Conservation (phyloP, 495 filamentous ascomycete genomes). For the Thermothielavioides terrestris region DNA sequence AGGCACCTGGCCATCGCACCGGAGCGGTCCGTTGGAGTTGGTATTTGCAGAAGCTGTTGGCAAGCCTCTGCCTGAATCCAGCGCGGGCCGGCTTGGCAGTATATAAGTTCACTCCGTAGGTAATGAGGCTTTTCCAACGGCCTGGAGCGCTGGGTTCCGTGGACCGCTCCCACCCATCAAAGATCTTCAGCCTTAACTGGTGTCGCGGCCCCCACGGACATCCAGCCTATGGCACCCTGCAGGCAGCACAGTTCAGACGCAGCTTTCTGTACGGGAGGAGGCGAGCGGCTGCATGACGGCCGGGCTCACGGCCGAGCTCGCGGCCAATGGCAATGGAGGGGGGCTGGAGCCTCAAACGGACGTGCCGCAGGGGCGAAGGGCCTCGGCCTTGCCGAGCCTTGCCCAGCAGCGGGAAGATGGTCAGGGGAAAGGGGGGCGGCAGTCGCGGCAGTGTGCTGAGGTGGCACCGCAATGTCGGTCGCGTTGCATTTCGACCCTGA, state of each 20-base stretch:
- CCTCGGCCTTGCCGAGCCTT: too few species aligned
- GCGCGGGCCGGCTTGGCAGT: not conserved
- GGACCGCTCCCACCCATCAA: not conserved
- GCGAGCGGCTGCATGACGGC: not conserved
- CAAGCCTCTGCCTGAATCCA: not conserved
- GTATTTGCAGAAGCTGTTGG: not conserved
- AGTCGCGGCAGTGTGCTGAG: too few species aligned
- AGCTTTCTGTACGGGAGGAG: not conserved
- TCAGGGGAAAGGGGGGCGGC: too few species aligned
- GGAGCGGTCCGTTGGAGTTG: not conserved
- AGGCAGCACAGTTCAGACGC: not conserved
- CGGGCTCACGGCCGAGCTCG: constrained; percentile 17
- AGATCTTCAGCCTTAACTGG: not conserved
- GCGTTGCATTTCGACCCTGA: too few species aligned
- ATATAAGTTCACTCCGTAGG: not conserved
- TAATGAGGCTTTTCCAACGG: not conserved
- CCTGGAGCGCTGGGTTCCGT: not conserved
- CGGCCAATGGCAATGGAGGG: constrained; percentile 28
- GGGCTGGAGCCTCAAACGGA: constrained; percentile 12
- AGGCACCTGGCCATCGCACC: too few species aligned
- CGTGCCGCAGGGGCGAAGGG: not conserved
- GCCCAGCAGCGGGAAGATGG: too few species aligned
- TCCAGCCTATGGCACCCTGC: not conserved
- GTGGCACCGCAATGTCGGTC: too few species aligned
- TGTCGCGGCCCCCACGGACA: not conserved